Evolutionary conservation across 148 eudicot genomes (phyloP).

Genomic region (Rhododendron simsii): DNA sequence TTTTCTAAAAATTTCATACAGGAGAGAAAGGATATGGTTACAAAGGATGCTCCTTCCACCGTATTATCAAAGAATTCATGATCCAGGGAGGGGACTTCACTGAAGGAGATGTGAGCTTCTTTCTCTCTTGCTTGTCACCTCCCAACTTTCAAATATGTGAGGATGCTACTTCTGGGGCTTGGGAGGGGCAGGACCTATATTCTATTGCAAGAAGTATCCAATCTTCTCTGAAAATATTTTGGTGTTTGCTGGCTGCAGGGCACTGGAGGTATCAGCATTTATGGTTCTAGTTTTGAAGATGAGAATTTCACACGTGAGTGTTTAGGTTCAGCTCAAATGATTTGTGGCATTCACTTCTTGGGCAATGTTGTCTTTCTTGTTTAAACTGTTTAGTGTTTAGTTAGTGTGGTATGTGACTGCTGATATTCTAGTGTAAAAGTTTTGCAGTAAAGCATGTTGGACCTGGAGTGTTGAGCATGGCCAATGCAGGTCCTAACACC

Average conservation of each 20-base stretch:
- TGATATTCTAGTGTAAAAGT: neutral
- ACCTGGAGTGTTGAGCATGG: conserved; percentile 66
- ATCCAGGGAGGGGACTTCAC: conserved; percentile 69
- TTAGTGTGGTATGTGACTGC: neutral
- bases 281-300: conserved; percentile 48
- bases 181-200: neutral
- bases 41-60: conserved; percentile 56
- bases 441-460: conserved; percentile 49
- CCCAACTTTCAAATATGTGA: neutral
- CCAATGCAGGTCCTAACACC: conserved; percentile 57
- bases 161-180: neutral
- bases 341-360: neutral
- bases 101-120: conserved; percentile 40
- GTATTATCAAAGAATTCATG: conserved; percentile 57
- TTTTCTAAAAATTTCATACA: neutral
- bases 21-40: conserved; percentile 56
- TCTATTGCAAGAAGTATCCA: neutral
- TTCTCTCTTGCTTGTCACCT: neutral
- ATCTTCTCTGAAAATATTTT: neutral
- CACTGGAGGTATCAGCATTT: conserved; percentile 55
- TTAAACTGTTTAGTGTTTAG: neutral
- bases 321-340: neutral
- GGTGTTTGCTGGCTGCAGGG: conserved; percentile 30
- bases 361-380: neutral
- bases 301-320: conserved; percentile 48